These are phyloP conservation scores for Apiospora pterosperma DNA, from an alignment of 2,329 filamentous ascomycete species.

Conservation along the genomic window DNA sequence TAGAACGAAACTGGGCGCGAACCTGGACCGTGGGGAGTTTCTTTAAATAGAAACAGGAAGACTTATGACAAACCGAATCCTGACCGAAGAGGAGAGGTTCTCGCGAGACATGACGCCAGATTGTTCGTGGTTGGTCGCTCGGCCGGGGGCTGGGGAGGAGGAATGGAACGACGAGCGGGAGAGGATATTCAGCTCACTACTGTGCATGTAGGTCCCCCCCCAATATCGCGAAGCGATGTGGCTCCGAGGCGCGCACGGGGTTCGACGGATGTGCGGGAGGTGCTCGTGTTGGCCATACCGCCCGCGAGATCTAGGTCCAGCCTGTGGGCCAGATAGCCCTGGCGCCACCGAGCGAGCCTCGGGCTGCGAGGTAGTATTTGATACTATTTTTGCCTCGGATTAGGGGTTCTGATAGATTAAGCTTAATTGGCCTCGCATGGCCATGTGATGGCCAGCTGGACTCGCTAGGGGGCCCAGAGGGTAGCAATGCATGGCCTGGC, in stretches of 20 bases:
- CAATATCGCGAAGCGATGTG: background rate
- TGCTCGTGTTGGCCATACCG: background rate
- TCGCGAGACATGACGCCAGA: background rate
- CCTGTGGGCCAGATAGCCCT: constrained; percentile 9
- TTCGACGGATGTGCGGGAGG: background rate
- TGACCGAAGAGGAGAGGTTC: background rate
- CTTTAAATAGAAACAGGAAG: constrained; percentile 25
- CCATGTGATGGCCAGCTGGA: background rate
- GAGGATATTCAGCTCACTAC: background rate
- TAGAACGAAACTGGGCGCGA: constrained; percentile 16
- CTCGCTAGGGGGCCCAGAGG: no score
- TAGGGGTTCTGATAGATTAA: constrained; percentile 30
- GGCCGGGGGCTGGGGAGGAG: no score
- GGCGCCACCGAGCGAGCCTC: constrained; percentile 6
- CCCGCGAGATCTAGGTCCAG: constrained; percentile 19
- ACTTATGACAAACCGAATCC: constrained; percentile 14
- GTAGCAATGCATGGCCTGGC: background rate
- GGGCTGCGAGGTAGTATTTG: constrained; percentile 10
- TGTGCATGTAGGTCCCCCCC: no score
- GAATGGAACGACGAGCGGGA: background rate
- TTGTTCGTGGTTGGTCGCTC: background rate
- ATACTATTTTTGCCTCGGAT: constrained; percentile 31
- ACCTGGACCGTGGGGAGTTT: constrained; percentile 4
- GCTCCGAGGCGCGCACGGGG: background rate
- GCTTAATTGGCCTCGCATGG: constrained; percentile 25